Conservation (phyloP, 345 rosid species). For the Psidium guajava region DNA sequence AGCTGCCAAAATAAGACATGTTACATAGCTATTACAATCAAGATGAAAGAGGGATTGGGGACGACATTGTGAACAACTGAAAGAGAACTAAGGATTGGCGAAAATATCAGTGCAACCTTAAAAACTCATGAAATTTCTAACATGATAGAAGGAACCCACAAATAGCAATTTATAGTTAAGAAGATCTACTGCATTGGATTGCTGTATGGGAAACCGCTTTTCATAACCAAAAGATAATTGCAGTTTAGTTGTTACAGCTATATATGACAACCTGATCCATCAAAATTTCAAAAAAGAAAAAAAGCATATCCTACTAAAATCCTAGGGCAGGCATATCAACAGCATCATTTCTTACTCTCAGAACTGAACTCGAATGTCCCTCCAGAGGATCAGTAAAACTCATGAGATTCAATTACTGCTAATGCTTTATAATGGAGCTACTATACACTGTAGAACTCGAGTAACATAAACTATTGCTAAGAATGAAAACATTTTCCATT, state of each 20-base stretch:
- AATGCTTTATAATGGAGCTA: neutral
- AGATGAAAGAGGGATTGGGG: neutral
- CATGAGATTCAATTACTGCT: neutral
- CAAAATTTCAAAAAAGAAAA: neutral
- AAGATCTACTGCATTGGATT: neutral
- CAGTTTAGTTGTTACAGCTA: neutral
- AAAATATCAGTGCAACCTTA: neutral
- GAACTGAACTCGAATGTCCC: neutral
- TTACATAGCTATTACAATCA: neutral
- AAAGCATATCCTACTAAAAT: neutral
- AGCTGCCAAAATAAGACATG: conserved; percentile 29
- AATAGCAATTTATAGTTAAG: neutral
- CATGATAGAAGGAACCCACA: neutral
- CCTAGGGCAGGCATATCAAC: neutral
- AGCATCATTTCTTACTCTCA: neutral
- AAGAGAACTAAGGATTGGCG: neutral
- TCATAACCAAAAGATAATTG: neutral
- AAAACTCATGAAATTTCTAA: neutral
- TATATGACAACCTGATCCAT: neutral
- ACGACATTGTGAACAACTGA: neutral
- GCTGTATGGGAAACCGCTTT: neutral
- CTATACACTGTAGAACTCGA: neutral
- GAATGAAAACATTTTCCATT: too few species aligned
- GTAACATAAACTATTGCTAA: too few species aligned
- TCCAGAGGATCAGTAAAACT: neutral